phyloP scores from a whole-genome alignment of 345 rosid species.

The Mallotus nudiflorus region DNA sequence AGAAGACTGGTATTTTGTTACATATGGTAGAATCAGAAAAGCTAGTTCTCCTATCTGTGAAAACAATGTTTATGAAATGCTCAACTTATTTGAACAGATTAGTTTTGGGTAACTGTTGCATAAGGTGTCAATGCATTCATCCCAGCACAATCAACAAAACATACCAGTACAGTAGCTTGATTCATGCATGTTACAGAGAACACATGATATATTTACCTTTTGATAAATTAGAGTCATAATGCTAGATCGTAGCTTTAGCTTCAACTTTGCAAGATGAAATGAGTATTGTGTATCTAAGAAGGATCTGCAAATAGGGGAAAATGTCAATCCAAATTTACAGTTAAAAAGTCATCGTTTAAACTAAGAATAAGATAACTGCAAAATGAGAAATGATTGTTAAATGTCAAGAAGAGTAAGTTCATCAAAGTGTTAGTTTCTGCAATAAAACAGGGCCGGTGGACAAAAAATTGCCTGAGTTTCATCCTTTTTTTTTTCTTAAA shows the following conservation, averaged over 20 bases:
- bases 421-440: not conserved
- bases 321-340: not conserved
- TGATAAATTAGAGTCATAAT: constrained; percentile 78
- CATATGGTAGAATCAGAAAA: not conserved
- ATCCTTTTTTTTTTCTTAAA: not conserved
- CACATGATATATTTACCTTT: constrained; percentile 50
- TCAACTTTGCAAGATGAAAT: constrained; percentile 70
- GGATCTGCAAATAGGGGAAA: constrained; percentile 58
- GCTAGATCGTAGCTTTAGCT: constrained; percentile 77
- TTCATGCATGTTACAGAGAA: not conserved
- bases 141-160: not conserved
- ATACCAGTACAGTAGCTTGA: not conserved
- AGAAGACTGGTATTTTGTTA: not conserved
- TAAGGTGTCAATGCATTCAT: not conserved
- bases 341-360: not conserved
- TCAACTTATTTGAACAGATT: not conserved
- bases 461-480: not conserved
- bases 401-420: not conserved
- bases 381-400: not conserved
- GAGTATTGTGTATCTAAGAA: constrained; percentile 84
- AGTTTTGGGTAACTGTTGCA: not conserved
- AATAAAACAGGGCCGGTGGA: not conserved
- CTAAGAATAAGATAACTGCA: not conserved
- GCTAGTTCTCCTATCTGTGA: not conserved
- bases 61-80: not conserved